Conservation (phyloP, 495 filamentous ascomycete species). For the Xylaria venustula region DNA sequence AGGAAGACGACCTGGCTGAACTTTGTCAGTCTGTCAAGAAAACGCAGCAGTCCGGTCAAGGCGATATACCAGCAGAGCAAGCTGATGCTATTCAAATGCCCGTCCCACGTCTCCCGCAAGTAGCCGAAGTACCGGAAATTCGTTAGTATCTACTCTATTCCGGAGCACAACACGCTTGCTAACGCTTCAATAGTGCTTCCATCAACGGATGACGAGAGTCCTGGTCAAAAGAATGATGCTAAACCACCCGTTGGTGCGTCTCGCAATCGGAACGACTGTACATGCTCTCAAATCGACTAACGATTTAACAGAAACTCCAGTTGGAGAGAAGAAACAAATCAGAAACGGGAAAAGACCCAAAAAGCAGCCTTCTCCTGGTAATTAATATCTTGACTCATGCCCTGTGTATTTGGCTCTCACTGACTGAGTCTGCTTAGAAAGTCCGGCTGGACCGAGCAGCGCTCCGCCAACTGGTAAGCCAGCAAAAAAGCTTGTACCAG, state of each 20-base stretch:
- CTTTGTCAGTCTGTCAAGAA: neutral
- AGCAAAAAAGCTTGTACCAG: neutral
- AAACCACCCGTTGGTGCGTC: neutral
- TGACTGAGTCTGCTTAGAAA: neutral
- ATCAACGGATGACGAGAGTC: neutral
- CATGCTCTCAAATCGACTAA: neutral
- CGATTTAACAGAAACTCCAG: neutral
- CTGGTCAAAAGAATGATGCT: neutral
- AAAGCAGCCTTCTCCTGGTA: neutral
- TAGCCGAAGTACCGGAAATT: neutral
- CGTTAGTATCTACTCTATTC: neutral
- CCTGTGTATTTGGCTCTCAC: neutral
- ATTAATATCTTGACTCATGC: neutral
- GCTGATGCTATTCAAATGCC: neutral
- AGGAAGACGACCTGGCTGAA: constrained; percentile 3
- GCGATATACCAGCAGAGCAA: neutral
- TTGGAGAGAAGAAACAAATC: neutral
- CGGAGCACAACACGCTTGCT: neutral
- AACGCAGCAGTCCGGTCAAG: neutral
- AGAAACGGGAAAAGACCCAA: neutral
- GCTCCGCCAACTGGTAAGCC: neutral
- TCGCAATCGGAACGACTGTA: neutral
- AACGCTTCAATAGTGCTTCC: neutral
- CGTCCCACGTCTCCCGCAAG: neutral
- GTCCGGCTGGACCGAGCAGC: neutral